These are phyloP conservation scores for Psilocybe sp. DNA, from an alignment of 768 basidiomycete genomes.

Conservation along the genomic window DNA sequence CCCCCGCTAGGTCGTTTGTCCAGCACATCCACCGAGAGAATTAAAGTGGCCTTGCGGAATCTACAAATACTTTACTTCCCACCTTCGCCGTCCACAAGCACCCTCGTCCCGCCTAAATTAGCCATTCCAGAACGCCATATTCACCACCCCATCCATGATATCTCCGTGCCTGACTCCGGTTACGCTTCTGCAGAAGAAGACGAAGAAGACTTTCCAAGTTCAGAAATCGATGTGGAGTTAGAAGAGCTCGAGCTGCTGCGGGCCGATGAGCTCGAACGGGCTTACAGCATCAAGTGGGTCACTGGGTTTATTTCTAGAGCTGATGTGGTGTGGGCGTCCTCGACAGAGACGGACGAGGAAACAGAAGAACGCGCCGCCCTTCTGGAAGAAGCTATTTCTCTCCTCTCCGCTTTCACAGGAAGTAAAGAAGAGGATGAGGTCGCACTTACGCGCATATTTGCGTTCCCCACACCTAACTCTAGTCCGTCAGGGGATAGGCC, in stretches of 20 bases:
- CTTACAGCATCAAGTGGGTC: conserved; percentile 71
- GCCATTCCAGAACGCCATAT: conserved; percentile 23
- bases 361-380: conserved; percentile 35
- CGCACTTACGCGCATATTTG: conserved; percentile 50
- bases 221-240: conserved; percentile 16
- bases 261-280: conserved; percentile 63
- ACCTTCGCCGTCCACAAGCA: conserved; percentile 18
- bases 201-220: conserved; percentile 30
- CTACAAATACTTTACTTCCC: conserved; percentile 55
- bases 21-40: conserved; percentile 27
- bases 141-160: conserved; percentile 34
- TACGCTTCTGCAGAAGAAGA: conserved; percentile 75
- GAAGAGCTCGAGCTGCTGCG: conserved; percentile 45
- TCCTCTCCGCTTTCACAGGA: conserved; percentile 53
- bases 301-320: conserved; percentile 66
- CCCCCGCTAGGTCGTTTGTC: conserved; percentile 49
- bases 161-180: conserved; percentile 64
- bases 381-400: conserved; percentile 55
- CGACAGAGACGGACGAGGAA: conserved; percentile 29
- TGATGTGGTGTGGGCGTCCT: conserved; percentile 42
- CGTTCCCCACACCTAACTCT: conserved; percentile 28
- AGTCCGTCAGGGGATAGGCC: conserved; percentile 1
- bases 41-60: conserved; percentile 39
- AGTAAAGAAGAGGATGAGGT: conserved; percentile 38
- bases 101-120: conserved; percentile 23